Base-by-base conservation (phyloP, 768 basidiomycete genomes). In the Tulasnella sp. region DNA sequence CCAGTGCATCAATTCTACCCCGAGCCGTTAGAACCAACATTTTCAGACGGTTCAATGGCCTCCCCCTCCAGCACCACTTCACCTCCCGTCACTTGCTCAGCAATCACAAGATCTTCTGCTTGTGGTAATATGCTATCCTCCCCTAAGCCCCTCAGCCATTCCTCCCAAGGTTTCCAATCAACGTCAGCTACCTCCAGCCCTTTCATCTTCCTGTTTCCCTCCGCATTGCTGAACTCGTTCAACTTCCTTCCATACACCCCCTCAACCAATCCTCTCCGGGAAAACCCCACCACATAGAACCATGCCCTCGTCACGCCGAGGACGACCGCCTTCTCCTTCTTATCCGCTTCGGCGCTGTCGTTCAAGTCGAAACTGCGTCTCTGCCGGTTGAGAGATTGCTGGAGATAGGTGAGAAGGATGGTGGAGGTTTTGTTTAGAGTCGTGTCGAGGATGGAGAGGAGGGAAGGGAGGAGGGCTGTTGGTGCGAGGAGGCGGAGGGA, bases 401-500 rank as follows among this genome's bases (percentile, higher is more conserved):
- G 75, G 52, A 31, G 77, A 73, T 73, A 79, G 29, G 31, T 74
- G 29, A 38, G 76, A 15, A 74, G 78, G 38, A 29, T 73, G 37
- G 36, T 72, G 22, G 52, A 73, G 29, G 73, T 71, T 11, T 39
- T 36, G 37, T 40, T 54, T 15, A 94, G 83, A 8, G 86, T 83
- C 3, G 80, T 81, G 70, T 91, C 90, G 31, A 93, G 83, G n/a
- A 85, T 83, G 0, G 79, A 79, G 1, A 85, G 80, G 12, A 93
- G 83, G n/a, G 86, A 85, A 0, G 80, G 79, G 67, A 89, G 80
- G n/a, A 91, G 85, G 14, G 85, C 85, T 15, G 88, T 83, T 2
- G 94, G 94, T 2, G 92, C 92, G 15, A 97, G 88, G 14, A 94
- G 85, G 3, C 96, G 91, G 29, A 98, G 84, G 2, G 89, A 86